Base-by-base conservation (phyloP, 176 grass and related monocot genomes). In the Oryza meyeriana region DNA sequence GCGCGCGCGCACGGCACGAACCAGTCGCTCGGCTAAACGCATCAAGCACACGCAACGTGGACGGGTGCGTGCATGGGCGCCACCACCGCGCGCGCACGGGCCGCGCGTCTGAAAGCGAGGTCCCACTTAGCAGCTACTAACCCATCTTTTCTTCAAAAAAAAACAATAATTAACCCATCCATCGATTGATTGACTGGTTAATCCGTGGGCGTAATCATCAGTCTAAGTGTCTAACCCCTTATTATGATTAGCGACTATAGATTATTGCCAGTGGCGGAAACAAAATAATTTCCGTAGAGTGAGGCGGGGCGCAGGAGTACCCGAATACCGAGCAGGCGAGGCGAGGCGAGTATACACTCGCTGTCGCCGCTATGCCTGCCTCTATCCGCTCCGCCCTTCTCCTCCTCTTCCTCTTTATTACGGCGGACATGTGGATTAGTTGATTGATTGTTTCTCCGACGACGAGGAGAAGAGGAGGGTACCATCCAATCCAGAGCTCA, bases 361-460 rank as follows among this genome's bases (percentile, higher is more conserved):
- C 81, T 58, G 4, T 88, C 65, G 81, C 75, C 48, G 66, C 65
- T 39, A 80, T 73, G 48, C 87, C 48, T 9, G 33, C 41, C 73
- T 64, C 65, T 30, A 71, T 78, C 86, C 74, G 58, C 47, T 79
- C 44, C 44, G 40, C 86, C 29, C 6, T n/a, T 3, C 20, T 71
- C 10, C 2, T 26, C 20, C 28, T 25, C 67, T 1, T 59, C 80
- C 8, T 40, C 64, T 80, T 84, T 70, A 52, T 50, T 61, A 30
- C 0, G n/a, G 16, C 26, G 32, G 45, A 40, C 2, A 1, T 13
- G 5, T 12, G 20, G 24, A 25, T 59, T 59, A n/a, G 13, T 52
- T 1, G 48, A 22, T 59, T 59, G 8, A 4, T 59, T 59, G 22
- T 10, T 59, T 59, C 55, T 69, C 66, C 35, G 20, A 2, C n/a